Percentiles rank a stretch among this genome's conserved stretches.
Conservation (phyloP, 1,284 basidiomycete genomes). For the Pseudomicrostroma phylloplanum region DNA sequence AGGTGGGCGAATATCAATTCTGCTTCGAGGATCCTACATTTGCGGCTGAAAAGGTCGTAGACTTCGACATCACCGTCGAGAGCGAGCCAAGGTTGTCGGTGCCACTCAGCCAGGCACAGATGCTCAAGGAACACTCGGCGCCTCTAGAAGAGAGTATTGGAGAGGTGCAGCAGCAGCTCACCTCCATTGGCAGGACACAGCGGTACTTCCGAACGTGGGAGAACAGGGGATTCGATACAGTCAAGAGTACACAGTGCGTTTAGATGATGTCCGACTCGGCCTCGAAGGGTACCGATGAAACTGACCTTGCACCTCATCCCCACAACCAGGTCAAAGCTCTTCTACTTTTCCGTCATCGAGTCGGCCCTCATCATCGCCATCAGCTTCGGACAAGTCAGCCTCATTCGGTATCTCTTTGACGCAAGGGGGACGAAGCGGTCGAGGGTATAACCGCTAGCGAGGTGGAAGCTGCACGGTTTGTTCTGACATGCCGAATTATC, state of each 20-base stretch:
- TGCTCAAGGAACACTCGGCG: conserved; percentile 42
- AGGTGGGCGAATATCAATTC: conserved; percentile 90
- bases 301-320: neutral
- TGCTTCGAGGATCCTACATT: conserved; percentile 73
- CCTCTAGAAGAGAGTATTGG: conserved; percentile 43
- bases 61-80: conserved; percentile 51
- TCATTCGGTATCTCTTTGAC: conserved; percentile 43
- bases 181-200: conserved; percentile 37
- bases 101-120: conserved; percentile 30
- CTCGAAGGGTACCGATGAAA: neutral
- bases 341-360: conserved; percentile 44
- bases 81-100: conserved; percentile 44
- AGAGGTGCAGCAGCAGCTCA: conserved; percentile 32
- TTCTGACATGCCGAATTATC: no score
- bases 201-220: conserved; percentile 47
- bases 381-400: conserved; percentile 39
- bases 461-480: no score
- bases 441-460: conserved; percentile 24
- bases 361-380: conserved; percentile 39
- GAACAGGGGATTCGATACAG: conserved; percentile 44
- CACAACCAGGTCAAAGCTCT: conserved; percentile 26
- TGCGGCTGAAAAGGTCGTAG: conserved; percentile 42
- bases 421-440: conserved; percentile 41
- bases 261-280: no score
- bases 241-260: conserved; percentile 37